These are phyloP conservation scores for Colletotrichum sp. DNA, from an alignment of 2,329 filamentous ascomycete species.

Conservation along the genomic window DNA sequence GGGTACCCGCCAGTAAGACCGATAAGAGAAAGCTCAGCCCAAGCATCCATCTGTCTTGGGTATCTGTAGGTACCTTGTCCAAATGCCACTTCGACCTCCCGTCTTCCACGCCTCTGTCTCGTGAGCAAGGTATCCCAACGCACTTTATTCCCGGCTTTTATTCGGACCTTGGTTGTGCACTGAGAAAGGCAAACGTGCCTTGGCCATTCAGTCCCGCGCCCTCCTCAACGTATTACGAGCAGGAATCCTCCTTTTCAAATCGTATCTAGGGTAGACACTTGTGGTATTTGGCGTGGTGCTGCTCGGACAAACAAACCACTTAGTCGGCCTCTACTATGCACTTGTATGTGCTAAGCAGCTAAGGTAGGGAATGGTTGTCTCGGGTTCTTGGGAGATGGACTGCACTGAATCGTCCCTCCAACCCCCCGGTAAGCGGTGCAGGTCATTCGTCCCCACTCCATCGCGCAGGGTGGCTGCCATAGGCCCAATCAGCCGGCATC, in stretches of 20 bases:
- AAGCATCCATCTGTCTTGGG: background rate
- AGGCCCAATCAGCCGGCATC: constrained; percentile 10
- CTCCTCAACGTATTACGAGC: background rate
- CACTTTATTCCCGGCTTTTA: background rate
- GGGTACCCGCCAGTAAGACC: background rate
- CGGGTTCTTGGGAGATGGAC: background rate
- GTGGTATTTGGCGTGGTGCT: background rate
- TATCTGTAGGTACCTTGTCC: background rate
- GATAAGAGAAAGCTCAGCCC: background rate
- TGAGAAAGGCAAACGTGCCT: background rate
- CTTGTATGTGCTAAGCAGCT: background rate
- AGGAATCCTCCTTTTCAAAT: background rate
- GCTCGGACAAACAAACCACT: background rate
- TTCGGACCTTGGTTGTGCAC: background rate
- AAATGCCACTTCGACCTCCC: background rate
- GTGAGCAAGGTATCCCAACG: background rate
- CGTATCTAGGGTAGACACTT: background rate
- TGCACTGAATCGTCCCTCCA: background rate
- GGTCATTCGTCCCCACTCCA: constrained; percentile 13
- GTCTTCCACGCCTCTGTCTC: background rate
- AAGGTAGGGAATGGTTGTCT: background rate
- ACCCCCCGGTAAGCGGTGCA: background rate
- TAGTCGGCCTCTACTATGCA: background rate
- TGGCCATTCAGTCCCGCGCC: background rate
- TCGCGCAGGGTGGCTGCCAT: background rate